A percentile compares a stretch with the other conserved stretches of the same genome.
Evolutionary conservation across 192 early-diverging fungal species (phyloP).

Genomic region (Bifiguratus adelaidae): DNA sequence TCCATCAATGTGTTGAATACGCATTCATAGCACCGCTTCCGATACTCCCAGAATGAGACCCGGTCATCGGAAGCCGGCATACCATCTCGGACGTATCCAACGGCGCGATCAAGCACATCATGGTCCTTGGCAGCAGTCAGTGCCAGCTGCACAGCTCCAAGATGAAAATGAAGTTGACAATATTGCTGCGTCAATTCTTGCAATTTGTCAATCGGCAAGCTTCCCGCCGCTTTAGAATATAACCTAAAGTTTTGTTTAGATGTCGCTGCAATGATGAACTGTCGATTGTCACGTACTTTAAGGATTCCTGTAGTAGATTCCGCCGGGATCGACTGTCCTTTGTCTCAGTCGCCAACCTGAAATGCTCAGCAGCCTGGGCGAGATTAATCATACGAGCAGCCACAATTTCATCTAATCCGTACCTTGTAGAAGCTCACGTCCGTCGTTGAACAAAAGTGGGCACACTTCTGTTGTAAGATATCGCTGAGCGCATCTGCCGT

Average conservation of each 20-base stretch:
- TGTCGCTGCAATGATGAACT: slow-evolving; percentile 3
- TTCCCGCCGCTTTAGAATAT: no score
- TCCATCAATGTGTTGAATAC: slow-evolving; percentile 8
- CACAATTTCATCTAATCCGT: neutral
- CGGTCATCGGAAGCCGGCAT: slow-evolving; percentile 36
- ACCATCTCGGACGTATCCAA: slow-evolving; percentile 42
- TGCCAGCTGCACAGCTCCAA: slow-evolving; percentile 37
- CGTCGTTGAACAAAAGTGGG: slow-evolving; percentile 45
- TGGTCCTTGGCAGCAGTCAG: slow-evolving; percentile 41
- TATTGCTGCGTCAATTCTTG: no score
- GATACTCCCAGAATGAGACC: slow-evolving; percentile 20
- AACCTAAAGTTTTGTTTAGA: no score
- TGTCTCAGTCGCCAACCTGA: slow-evolving; percentile 34
- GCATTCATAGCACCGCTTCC: slow-evolving; percentile 27
- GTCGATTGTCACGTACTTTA: slow-evolving; percentile 5
- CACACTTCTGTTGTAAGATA: slow-evolving; percentile 48
- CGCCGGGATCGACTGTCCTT: slow-evolving; percentile 29
- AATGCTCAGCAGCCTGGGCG: slow-evolving; percentile 34
- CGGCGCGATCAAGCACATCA: slow-evolving; percentile 43
- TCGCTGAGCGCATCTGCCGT: slow-evolving; percentile 43
- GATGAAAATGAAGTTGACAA: neutral
- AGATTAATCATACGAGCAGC: no score
- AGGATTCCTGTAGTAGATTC: slow-evolving; percentile 25
- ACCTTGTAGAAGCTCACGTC: slow-evolving; percentile 56
- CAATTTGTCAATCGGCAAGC: no score